phyloP scores from a whole-genome alignment of 2,329 filamentous ascomycete genomes.

The Penicillium concentricum region DNA sequence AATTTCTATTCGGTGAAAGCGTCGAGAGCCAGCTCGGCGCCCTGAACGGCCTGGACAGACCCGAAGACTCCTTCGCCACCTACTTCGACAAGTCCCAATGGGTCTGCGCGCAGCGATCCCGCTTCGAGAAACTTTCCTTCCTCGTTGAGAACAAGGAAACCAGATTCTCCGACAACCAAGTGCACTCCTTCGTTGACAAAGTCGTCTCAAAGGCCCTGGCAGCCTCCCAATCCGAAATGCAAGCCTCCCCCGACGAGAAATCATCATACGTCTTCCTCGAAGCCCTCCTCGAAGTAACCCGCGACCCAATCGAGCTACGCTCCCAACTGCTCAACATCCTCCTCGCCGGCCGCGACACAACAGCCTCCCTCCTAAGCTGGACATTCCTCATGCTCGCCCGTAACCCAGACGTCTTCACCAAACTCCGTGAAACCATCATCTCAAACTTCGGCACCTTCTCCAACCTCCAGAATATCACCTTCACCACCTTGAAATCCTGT shows the following conservation, averaged over 20 bases:
- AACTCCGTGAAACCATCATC: conserved; percentile 35
- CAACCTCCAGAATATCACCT: conserved; percentile 42
- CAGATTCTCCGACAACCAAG: conserved; percentile 33
- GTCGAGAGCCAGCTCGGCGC: conserved; percentile 56
- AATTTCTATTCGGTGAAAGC: conserved; percentile 78
- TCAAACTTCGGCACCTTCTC: conserved; percentile 42
- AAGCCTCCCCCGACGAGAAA: conserved; percentile 28
- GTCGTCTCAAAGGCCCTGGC: conserved; percentile 45
- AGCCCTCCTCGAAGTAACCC: conserved; percentile 47
- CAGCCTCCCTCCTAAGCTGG: conserved; percentile 47
- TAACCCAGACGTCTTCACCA: conserved; percentile 36
- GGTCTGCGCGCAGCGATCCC: conserved; percentile 27
- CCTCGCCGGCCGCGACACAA: conserved; percentile 56
- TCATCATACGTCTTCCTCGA: conserved; percentile 51
- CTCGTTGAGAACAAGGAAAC: conserved; percentile 34
- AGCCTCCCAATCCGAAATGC: conserved; percentile 23
- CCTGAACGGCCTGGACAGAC: conserved; percentile 46
- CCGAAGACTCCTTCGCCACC: conserved; percentile 46
- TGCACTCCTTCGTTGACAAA: conserved; percentile 47
- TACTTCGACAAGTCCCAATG: conserved; percentile 39
- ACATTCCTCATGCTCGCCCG: conserved; percentile 47
- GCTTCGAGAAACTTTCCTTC: conserved; percentile 28
- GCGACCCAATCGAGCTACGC: conserved; percentile 49
- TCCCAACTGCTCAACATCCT: conserved; percentile 53
- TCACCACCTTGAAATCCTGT: conserved; percentile 44